phyloP scores from a whole-genome alignment of 1,284 basidiomycete genomes.

The Sanguinoderma infundibulare region DNA sequence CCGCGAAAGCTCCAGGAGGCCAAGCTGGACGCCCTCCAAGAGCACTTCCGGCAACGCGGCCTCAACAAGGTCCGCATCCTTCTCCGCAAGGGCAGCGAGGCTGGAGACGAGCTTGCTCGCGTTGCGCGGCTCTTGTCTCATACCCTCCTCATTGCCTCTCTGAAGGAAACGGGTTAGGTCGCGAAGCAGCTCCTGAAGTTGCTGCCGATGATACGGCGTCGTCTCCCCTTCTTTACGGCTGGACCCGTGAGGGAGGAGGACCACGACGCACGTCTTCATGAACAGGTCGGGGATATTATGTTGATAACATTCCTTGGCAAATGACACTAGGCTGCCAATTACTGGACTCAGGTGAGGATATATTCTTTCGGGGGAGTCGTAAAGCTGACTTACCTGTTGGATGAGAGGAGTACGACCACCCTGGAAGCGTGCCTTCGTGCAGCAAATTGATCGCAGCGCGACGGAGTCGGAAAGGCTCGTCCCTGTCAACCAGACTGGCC shows the following conservation, averaged over 20 bases:
- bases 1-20: slow-evolving; percentile 7
- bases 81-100: slow-evolving; percentile 6
- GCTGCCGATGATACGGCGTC: neutral
- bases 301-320: slow-evolving; percentile 8
- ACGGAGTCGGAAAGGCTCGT: slow-evolving; percentile 17
- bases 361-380: too few relatives aligned
- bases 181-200: slow-evolving; percentile 12
- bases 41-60: slow-evolving; percentile 4
- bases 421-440: slow-evolving; percentile 11
- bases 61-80: slow-evolving; percentile 9
- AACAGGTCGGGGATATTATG: slow-evolving; percentile 10
- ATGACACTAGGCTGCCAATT: slow-evolving; percentile 11
- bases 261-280: slow-evolving; percentile 14
- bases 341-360: neutral
- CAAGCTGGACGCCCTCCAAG: slow-evolving; percentile 14
- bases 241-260: slow-evolving; percentile 7
- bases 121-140: neutral
- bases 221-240: slow-evolving; percentile 1
- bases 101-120: slow-evolving; percentile 9
- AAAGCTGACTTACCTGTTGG: slow-evolving; percentile 6
- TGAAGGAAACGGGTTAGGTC: slow-evolving; percentile 12
- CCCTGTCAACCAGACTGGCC: slow-evolving; percentile 4
- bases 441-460: slow-evolving; percentile 18
- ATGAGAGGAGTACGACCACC: slow-evolving; percentile 11
- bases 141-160: slow-evolving; percentile 11